These are phyloP conservation scores for Solanum gracilifrons DNA, from an alignment of 257 asterid genomes.

Conservation along the genomic window DNA sequence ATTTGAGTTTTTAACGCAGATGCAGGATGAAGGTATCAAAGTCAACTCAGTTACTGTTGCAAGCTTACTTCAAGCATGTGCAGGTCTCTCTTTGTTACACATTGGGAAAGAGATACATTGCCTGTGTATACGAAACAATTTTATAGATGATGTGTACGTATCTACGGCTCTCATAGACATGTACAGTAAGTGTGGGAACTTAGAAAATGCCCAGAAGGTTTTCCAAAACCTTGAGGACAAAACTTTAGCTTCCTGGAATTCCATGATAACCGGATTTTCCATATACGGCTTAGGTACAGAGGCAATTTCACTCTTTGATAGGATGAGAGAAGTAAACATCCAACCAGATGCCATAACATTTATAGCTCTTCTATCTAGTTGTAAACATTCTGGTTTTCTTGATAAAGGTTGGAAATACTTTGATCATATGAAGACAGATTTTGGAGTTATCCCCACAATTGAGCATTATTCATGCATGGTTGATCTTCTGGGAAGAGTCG, in stretches of 20 bases:
- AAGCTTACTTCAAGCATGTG: slow-evolving; percentile 41
- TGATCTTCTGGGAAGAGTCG: slow-evolving; percentile 54
- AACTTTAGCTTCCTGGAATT: slow-evolving; percentile 43
- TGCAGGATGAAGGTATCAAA: slow-evolving; percentile 37
- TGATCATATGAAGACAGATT: slow-evolving; percentile 33
- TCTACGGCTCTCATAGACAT: slow-evolving; percentile 48
- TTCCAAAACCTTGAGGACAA: slow-evolving; percentile 21
- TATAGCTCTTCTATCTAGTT: slow-evolving; percentile 46
- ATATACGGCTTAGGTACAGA: slow-evolving; percentile 27
- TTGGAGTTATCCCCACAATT: slow-evolving; percentile 35
- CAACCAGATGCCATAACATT: slow-evolving; percentile 53
- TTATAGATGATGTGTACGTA: slow-evolving; percentile 25
- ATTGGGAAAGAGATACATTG: slow-evolving; percentile 50
- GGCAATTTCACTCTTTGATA: slow-evolving; percentile 34
- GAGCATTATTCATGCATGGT: slow-evolving; percentile 64
- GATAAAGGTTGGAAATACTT: slow-evolving; percentile 45
- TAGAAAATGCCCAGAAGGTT: slow-evolving; percentile 29
- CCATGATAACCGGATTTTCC: slow-evolving; percentile 52
- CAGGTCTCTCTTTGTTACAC: slow-evolving; percentile 33
- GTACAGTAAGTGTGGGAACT: slow-evolving; percentile 50
- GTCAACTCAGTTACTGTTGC: slow-evolving; percentile 41
- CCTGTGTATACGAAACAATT: slow-evolving; percentile 21
- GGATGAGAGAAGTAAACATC: slow-evolving; percentile 27
- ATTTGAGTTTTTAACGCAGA: slow-evolving; percentile 27
- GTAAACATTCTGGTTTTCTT: slow-evolving; percentile 39